phyloP scores from a whole-genome alignment of 1,284 basidiomycete species.

The Marasmius fiardii region DNA sequence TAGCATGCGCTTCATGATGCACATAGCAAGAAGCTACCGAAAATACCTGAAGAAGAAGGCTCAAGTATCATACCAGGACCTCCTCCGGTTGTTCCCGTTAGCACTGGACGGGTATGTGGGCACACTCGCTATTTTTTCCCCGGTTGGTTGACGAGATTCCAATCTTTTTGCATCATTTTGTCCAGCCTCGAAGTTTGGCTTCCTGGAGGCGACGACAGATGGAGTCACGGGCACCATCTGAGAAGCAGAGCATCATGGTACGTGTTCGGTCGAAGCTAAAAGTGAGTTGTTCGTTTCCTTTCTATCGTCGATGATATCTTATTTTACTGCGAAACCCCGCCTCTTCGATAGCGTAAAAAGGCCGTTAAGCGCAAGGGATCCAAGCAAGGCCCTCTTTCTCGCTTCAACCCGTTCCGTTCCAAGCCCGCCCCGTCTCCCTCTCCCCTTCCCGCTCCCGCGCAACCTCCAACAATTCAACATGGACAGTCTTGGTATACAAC shows the following conservation, averaged over 20 bases:
- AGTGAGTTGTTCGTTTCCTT: neutral
- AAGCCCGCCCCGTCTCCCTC: neutral
- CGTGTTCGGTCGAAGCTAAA: conserved; percentile 1
- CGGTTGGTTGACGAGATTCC: neutral
- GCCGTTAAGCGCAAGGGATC: conserved; percentile 6
- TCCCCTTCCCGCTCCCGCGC: neutral
- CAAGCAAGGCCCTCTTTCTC: conserved; percentile 1
- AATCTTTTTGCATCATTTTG: neutral
- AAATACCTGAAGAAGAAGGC: conserved; percentile 3
- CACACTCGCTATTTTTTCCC: neutral
- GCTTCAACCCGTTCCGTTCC: conserved; percentile 1
- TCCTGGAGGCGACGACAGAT: neutral
- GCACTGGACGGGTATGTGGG: neutral
- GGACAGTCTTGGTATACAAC: neutral
- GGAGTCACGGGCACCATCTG: neutral
- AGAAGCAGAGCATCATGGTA: neutral
- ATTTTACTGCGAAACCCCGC: neutral
- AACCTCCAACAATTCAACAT: neutral
- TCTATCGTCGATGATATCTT: neutral
- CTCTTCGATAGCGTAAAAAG: conserved; percentile 1
- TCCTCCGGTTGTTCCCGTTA: neutral
- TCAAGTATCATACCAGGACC: conserved; percentile 13
- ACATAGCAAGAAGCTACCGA: conserved; percentile 1
- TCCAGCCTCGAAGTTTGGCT: neutral
- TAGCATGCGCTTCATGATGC: conserved; percentile 11